Conservation (phyloP, 495 filamentous ascomycete species). For the Poronia punctata region DNA sequence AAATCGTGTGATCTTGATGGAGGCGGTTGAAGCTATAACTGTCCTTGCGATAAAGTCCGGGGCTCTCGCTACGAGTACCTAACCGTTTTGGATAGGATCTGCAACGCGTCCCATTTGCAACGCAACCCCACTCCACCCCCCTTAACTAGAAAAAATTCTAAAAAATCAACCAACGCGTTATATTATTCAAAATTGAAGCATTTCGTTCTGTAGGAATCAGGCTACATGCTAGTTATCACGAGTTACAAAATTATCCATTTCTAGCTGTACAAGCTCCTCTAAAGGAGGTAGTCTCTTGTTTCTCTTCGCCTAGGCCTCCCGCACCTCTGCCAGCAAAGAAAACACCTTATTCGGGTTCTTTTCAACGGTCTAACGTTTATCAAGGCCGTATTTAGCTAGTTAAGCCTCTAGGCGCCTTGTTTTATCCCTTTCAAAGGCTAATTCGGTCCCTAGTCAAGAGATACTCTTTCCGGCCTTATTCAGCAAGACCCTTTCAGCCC, state of each 20-base stretch:
- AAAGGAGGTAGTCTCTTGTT: neutral
- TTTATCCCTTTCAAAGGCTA: neutral
- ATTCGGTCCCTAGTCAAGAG: neutral
- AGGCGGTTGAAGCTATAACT: no score
- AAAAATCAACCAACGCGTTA: neutral
- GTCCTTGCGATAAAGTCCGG: no score
- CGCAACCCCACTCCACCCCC: neutral
- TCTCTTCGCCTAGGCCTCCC: neutral
- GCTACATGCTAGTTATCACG: no score
- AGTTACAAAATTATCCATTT: neutral
- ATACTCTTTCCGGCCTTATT: neutral
- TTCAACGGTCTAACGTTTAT: neutral
- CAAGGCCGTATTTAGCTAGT: neutral
- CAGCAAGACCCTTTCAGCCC: neutral
- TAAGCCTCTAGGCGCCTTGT: neutral
- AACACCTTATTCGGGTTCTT: neutral
- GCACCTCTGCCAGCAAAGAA: neutral
- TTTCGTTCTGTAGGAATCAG: neutral
- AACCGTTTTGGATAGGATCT: neutral
- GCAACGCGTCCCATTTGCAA: neutral
- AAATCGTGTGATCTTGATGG: no score
- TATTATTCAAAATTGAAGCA: neutral
- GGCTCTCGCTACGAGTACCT: no score
- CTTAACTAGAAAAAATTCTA: neutral
- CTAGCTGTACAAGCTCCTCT: neutral